Percentiles rank a stretch among this genome's conserved stretches.
Evolutionary conservation across 2,329 filamentous ascomycete genomes (phyloP).

Genomic region (Aureobasidium sp.): DNA sequence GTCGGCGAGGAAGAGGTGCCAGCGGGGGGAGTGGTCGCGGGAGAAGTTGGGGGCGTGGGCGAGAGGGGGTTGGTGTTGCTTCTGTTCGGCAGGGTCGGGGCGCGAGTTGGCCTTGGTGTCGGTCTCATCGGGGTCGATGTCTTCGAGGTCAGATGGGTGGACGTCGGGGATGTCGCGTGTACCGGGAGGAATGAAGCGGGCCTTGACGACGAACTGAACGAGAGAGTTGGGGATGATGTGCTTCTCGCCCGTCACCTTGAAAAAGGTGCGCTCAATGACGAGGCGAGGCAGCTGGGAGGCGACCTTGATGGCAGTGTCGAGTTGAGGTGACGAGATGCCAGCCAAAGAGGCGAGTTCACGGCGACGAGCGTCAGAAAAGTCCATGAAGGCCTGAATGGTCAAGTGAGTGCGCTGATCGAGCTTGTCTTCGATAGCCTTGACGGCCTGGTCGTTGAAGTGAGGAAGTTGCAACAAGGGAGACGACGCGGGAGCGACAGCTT

Average conservation of each 20-base stretch:
- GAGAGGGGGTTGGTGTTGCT: constrained; percentile 69
- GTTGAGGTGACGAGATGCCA: constrained; percentile 69
- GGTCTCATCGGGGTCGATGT: constrained; percentile 86
- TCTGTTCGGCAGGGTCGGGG: constrained; percentile 59
- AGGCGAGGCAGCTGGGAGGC: constrained; percentile 79
- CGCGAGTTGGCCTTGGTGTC: constrained; percentile 71
- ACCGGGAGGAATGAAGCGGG: constrained; percentile 84
- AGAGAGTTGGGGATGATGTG: constrained; percentile 87
- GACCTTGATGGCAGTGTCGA: constrained; percentile 65
- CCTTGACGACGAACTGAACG: constrained; percentile 91
- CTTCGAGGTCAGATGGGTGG: constrained; percentile 73
- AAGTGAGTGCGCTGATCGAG: constrained; percentile 56
- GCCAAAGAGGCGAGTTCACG: constrained; percentile 63
- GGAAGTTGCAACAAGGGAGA: constrained; percentile 91
- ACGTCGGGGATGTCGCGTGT: constrained; percentile 66
- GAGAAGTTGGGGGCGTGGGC: constrained; percentile 85
- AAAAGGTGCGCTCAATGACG: constrained; percentile 85
- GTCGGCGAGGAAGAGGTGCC: constrained; percentile 92
- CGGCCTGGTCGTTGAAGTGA: constrained; percentile 62
- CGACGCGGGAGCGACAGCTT: constrained; percentile 74
- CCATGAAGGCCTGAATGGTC: constrained; percentile 83
- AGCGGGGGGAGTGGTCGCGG: constrained; percentile 80
- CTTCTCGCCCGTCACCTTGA: constrained; percentile 95
- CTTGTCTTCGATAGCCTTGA: constrained; percentile 59
- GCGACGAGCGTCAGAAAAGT: constrained; percentile 66